Base-by-base conservation (phyloP, 2,329 filamentous ascomycete species). In the Paecilomyces sp. region DNA sequence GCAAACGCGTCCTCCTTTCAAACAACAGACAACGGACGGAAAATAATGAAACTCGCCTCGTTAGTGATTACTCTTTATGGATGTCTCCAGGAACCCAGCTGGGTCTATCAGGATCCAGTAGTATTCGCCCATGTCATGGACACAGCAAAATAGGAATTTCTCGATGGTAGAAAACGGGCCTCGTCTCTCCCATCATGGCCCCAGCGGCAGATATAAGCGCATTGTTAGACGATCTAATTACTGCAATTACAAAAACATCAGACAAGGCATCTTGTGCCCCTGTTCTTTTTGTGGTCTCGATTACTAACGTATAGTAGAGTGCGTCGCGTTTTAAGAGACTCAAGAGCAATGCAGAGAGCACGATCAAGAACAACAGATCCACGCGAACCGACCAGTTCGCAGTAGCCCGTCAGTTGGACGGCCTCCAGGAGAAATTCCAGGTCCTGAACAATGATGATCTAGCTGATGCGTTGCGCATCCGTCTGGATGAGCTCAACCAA, bases 371-470 rank as follows among this genome's bases (percentile, higher is more conserved):
- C 41, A 70, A 72, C 64, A 83, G 74, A 54, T 85, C 84, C 70
- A 77, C 83, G 34, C 83, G 88, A 41, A 90, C 88, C 1, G 90
- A 93, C 68, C 88, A 90, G 65, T 92, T 92, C 69, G 86, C 89
- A 53, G 84, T 92, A 22, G 77, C 83, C 47, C 82, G 82, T 41
- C 82, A 81, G 36, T 79, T 93, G 1, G 79, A 85, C 55, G 90
- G 90, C 0, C 79, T 97, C 2, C 88, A 92, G 65, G 94, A 97
- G 76, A 92, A 93, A 66, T 94, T 97, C 67, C 84, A 86, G 33
- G 82, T 97, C 58, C 82, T 91, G 55, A 88, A 89, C 68, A 86
- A 90, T 62, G 92, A 97, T 67, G 85, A 85, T 47, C 78, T 97
- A 28, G 91, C 91, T 12, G 87, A 92, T 70, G 87, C 86, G 5